Percentiles rank a stretch among this genome's conserved stretches.
phyloP scores from a whole-genome alignment of 2,329 filamentous ascomycete species.

The Botryotinia narcissicola region DNA sequence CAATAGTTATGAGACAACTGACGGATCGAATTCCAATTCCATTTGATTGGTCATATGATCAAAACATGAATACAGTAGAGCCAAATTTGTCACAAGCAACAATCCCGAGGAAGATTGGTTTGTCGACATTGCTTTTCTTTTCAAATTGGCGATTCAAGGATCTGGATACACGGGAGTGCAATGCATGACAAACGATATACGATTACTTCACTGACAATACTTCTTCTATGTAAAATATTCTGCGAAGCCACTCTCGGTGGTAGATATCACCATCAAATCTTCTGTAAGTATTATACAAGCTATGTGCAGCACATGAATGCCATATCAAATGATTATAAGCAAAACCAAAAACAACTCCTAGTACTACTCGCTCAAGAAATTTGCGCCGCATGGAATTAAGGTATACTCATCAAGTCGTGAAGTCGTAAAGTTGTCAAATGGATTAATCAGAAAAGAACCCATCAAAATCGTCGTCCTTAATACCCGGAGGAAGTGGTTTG shows the following conservation, averaged over 20 bases:
- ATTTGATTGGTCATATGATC: neutral
- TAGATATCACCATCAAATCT: neutral
- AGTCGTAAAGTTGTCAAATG: neutral
- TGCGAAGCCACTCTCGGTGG: neutral
- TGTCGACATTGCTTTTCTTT: neutral
- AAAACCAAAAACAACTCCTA: neutral
- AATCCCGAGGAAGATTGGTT: neutral
- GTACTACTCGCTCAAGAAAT: neutral
- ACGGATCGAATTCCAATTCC: neutral
- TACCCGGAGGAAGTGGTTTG: neutral
- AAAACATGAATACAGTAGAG: neutral
- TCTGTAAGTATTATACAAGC: neutral
- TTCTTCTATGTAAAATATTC: neutral
- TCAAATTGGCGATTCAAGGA: neutral
- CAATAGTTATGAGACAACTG: constrained; percentile 6
- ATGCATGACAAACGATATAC: neutral
- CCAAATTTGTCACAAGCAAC: neutral
- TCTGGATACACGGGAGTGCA: neutral
- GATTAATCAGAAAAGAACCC: constrained; percentile 4
- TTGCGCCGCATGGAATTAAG: neutral
- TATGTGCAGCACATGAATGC: neutral
- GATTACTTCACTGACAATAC: neutral
- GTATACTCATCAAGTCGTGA: neutral
- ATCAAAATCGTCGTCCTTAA: neutral
- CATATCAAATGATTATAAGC: neutral